These are phyloP conservation scores for Cryptosporidium sp. DNA, from an alignment of 169 alveolate species.

Conservation along the genomic window DNA sequence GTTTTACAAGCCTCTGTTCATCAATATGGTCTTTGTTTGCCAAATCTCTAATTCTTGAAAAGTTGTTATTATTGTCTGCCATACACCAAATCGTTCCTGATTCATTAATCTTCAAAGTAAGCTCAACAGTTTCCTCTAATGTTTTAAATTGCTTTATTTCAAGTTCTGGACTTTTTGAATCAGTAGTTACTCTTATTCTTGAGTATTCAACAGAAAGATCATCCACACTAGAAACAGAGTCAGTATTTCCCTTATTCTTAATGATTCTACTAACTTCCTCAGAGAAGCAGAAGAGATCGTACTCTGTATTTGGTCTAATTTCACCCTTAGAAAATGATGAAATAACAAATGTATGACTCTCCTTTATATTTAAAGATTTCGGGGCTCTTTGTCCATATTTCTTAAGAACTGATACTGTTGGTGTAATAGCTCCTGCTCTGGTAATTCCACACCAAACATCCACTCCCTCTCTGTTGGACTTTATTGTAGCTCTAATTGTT, in stretches of 20 bases:
- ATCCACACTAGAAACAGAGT: background rate
- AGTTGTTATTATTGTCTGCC: slow-evolving; percentile 27
- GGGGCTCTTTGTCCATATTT: slow-evolving; percentile 80
- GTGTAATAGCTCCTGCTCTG: slow-evolving; percentile 76
- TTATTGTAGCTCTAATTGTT: slow-evolving; percentile 68
- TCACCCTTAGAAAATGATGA: slow-evolving; percentile 71
- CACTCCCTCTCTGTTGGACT: slow-evolving; percentile 63
- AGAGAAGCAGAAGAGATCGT: slow-evolving; percentile 80
- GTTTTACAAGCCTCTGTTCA: slow-evolving; percentile 17
- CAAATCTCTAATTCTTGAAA: slow-evolving; percentile 1
- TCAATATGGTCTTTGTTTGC: background rate
- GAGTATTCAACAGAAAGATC: slow-evolving; percentile 76
- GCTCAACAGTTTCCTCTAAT: slow-evolving; percentile 59
- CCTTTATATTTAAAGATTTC: slow-evolving; percentile 65
- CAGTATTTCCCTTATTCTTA: slow-evolving; percentile 59
- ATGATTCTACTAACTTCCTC: slow-evolving; percentile 76
- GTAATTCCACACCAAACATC: slow-evolving; percentile 82
- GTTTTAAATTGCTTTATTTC: slow-evolving; percentile 52
- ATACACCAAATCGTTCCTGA: slow-evolving; percentile 66
- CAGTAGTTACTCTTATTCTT: slow-evolving; percentile 71
- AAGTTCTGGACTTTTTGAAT: slow-evolving; percentile 42
- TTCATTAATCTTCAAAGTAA: slow-evolving; percentile 28
- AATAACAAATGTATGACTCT: slow-evolving; percentile 16
- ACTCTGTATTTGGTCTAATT: slow-evolving; percentile 78
- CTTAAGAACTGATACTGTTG: slow-evolving; percentile 77